These are phyloP conservation scores for Camelina hispida DNA, from an alignment of 345 rosid species.

Conservation along the genomic window DNA sequence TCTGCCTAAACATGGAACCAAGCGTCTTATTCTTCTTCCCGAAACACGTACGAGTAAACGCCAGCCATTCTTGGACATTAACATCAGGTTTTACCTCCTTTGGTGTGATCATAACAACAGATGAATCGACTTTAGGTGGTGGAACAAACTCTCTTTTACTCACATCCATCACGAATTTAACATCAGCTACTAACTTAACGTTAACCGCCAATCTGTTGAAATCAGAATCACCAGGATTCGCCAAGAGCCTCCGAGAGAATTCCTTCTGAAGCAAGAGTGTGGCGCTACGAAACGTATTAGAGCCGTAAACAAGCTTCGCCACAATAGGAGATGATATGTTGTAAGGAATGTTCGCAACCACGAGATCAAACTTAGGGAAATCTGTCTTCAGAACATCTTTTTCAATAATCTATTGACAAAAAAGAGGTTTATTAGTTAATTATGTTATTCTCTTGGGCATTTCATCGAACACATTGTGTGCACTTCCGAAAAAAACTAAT, in stretches of 20 bases:
- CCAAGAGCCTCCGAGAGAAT: conserved; percentile 77
- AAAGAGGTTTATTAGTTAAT: neutral
- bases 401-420: conserved; percentile 54
- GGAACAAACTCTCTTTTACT: conserved; percentile 94
- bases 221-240: conserved; percentile 84
- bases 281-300: conserved; percentile 61
- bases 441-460: conserved; percentile 44
- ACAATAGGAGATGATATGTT: conserved; percentile 84
- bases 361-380: conserved; percentile 75
- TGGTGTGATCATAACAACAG: conserved; percentile 75
- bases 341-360: conserved; percentile 86
- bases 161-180: conserved; percentile 80
- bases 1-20: conserved; percentile 90
- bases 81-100: conserved; percentile 64
- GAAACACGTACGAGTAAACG: conserved; percentile 80
- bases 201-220: conserved; percentile 88
- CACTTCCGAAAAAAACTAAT: neutral
- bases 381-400: conserved; percentile 80
- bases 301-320: conserved; percentile 77
- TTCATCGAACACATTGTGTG: conserved; percentile 56
- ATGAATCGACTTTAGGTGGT: conserved; percentile 88
- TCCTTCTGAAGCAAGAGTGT: conserved; percentile 94
- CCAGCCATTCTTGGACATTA: conserved; percentile 71
- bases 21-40: conserved; percentile 85
- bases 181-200: conserved; percentile 81